A percentile compares a stretch with the other conserved stretches of the same genome.
Conservation (phyloP, 2,329 filamentous ascomycete genomes). For the Penicillium fuscoglaucum region DNA sequence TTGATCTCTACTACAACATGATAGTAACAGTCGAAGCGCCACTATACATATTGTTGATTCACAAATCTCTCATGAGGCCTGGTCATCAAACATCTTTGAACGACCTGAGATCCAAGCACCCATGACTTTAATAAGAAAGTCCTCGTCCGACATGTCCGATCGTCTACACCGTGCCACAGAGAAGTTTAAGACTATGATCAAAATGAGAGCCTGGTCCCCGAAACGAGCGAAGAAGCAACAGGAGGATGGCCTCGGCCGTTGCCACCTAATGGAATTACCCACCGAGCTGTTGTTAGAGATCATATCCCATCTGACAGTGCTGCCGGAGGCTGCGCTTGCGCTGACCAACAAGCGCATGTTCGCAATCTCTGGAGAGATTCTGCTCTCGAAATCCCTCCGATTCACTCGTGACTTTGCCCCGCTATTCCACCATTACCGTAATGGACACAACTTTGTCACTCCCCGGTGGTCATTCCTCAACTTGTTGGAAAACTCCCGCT, state of each 20-base stretch:
- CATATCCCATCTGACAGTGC: constrained; percentile 35
- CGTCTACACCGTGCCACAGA: constrained; percentile 32
- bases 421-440: constrained; percentile 42
- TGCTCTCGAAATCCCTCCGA: constrained; percentile 36
- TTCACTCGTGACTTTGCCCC: constrained; percentile 43
- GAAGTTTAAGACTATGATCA: constrained; percentile 32
- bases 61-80: constrained; percentile 13
- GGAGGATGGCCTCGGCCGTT: constrained; percentile 23
- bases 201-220: constrained; percentile 31
- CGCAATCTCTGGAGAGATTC: constrained; percentile 33
- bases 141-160: constrained; percentile 29
- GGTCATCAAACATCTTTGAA: constrained; percentile 8
- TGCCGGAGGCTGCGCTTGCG: constrained; percentile 41
- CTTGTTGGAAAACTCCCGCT: constrained; percentile 37
- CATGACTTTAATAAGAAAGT: constrained; percentile 20
- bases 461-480: constrained; percentile 41
- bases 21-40: constrained; percentile 21
- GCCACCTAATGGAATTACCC: constrained; percentile 39
- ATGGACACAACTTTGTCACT: constrained; percentile 38
- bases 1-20: constrained; percentile 26
- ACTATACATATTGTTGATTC: constrained; percentile 16
- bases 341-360: constrained; percentile 42
- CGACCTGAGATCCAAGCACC: constrained; percentile 5
- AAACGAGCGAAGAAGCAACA: constrained; percentile 19
- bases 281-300: constrained; percentile 42